Evolutionary conservation across 176 grass and related monocot species (phyloP), one percentile per base, ranked within the genome.

Genomic region (Aegilops tauschii): DNA sequence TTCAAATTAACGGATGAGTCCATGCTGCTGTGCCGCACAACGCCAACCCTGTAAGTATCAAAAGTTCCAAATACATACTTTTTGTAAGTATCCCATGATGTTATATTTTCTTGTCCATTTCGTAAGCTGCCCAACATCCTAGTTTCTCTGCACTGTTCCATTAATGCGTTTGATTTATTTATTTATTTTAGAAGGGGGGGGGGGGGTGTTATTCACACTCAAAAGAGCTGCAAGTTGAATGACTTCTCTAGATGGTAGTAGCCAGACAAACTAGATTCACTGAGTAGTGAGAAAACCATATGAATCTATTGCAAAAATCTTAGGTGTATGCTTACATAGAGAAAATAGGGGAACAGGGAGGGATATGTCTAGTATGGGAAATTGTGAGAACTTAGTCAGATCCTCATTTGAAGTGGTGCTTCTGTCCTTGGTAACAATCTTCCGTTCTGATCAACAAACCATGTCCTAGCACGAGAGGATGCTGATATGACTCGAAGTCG

Each of bases 391-490:
- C 67, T 18, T 69, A 28, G 27, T 87, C 52, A 93, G 59, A 94
- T 91, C 42, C 84, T 94, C 63, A 93, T 84, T 82, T 90, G 89
- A 79, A 95, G 69, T 37, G 91, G 69, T 5, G 93, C 90, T 58
- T 95, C 91, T 89, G 89, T 93, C 61, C 88, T 81, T 61, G 91
- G 88, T 86, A 92, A 18, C 74, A 82, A 77, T 87, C 84, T 90
- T 42, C 88, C 75, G 64, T 78, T 91, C 39, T 91, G 82, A 88
- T 86, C 85, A 23, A 89, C 21, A 54, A 76, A 42, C 91, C 65
- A 84, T 62, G 80, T 84, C 56, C 73, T 89, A 80, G 47, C 84
- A 86, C 69, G 45, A 86, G 82, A 73, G 54, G 86, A 75, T 70
- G 68, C 72, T 76, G 87, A 87, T 52, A 87, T 28, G 28, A 91